Evolutionary conservation across 192 early-diverging fungal genomes (phyloP).

Genomic region (Linnemannia schmuckeri): DNA sequence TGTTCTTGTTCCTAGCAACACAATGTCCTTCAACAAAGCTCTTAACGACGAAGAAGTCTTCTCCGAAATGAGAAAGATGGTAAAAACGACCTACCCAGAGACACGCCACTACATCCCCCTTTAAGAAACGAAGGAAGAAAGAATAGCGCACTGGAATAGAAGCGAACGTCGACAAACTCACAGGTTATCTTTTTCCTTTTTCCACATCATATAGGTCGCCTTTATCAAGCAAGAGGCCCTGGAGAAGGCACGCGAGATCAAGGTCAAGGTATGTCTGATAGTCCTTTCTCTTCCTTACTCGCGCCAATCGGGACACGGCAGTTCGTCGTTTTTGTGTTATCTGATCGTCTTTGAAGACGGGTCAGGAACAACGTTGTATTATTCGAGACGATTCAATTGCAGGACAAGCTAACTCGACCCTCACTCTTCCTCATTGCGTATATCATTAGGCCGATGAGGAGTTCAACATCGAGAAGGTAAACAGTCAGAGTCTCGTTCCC

Average conservation of each 20-base stretch:
- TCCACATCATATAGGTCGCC: slow-evolving; percentile 72
- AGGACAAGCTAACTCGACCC: neutral
- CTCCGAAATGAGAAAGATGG: slow-evolving; percentile 99
- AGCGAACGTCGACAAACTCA: neutral
- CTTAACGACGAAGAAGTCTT: slow-evolving; percentile 96
- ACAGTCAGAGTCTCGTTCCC: neutral
- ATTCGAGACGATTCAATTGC: neutral
- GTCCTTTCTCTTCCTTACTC: neutral
- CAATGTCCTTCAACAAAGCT: slow-evolving; percentile 67
- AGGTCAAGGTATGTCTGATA: slow-evolving; percentile 78
- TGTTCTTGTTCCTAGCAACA: slow-evolving; percentile 8
- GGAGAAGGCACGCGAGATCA: slow-evolving; percentile 98
- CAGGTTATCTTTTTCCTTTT: neutral
- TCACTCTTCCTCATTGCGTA: neutral
- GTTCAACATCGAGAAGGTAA: slow-evolving; percentile 98
- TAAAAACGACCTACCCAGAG: slow-evolving; percentile 27
- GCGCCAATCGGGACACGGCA: neutral
- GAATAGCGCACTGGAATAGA: neutral
- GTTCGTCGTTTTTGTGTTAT: neutral
- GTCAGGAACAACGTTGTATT: neutral
- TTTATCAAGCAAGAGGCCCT: slow-evolving; percentile 99
- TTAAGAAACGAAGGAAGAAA: neutral
- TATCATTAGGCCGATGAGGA: slow-evolving; percentile 92
- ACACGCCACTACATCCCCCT: neutral
- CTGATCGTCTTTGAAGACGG: neutral